phyloP scores from a whole-genome alignment of 164 flowering plant species.

The Sextonia rubra region DNA sequence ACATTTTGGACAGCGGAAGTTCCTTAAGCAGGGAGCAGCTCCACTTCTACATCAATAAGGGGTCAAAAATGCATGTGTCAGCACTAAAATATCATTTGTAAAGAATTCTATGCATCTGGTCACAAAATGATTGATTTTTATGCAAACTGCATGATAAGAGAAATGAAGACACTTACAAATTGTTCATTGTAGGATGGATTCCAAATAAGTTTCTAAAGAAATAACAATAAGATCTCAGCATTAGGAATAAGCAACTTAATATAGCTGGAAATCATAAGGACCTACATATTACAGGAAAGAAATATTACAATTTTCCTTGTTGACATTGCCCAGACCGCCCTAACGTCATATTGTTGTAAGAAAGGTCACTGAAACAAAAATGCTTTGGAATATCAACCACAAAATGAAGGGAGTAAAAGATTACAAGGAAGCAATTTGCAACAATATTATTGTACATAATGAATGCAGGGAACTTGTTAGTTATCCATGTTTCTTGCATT shows the following conservation, averaged over 20 bases:
- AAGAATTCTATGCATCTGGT: neutral
- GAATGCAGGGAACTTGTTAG: no score
- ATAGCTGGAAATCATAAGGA: neutral
- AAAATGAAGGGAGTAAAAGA: neutral
- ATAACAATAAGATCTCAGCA: neutral
- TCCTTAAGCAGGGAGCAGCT: conserved; percentile 45
- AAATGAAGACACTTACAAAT: conserved; percentile 40
- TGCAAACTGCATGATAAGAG: neutral
- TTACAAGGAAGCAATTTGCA: neutral
- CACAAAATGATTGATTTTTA: neutral
- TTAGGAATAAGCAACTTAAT: neutral
- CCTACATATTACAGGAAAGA: neutral
- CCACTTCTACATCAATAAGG: conserved; percentile 16
- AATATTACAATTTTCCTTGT: conserved; percentile 13
- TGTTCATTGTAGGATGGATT: conserved; percentile 36
- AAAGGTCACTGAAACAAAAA: conserved; percentile 55
- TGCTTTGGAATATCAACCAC: neutral
- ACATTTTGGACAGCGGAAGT: conserved; percentile 34
- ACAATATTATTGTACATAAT: no score
- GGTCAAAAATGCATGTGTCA: neutral
- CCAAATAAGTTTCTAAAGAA: conserved; percentile 49
- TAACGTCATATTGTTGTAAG: conserved; percentile 67
- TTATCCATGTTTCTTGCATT: no score
- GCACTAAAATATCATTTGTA: neutral
- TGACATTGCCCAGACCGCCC: conserved; percentile 41